A percentile compares a stretch with the other conserved stretches of the same genome.
Conservation (phyloP, 2,329 filamentous ascomycete species). For the Fusarium camptoceras region DNA sequence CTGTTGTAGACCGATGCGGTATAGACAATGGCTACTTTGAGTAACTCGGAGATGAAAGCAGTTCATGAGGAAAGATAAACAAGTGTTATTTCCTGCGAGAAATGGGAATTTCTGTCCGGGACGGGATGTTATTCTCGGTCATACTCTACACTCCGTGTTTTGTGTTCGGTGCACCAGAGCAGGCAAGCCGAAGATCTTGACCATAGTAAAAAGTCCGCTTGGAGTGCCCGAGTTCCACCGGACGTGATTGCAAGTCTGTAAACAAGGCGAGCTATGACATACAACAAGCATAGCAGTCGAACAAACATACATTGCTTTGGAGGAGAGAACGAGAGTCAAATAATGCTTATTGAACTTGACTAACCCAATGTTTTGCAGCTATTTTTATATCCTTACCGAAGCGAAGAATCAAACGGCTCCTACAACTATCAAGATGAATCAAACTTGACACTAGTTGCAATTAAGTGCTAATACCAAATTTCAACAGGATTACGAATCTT, state of each 20-base stretch:
- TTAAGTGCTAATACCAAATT: slow-evolving; percentile 39
- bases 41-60: slow-evolving; percentile 5
- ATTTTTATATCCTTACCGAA: slow-evolving; percentile 3
- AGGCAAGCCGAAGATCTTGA: slow-evolving; percentile 26
- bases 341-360: neutral
- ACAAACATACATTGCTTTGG: slow-evolving; percentile 20
- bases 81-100: slow-evolving; percentile 32
- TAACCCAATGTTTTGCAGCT: slow-evolving; percentile 7
- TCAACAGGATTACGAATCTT: slow-evolving; percentile 67
- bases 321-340: neutral
- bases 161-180: slow-evolving; percentile 25
- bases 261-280: slow-evolving; percentile 13
- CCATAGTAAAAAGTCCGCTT: slow-evolving; percentile 15
- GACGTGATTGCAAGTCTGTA: slow-evolving; percentile 28
- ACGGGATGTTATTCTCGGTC: slow-evolving; percentile 21
- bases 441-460: slow-evolving; percentile 12
- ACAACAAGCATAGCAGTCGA: slow-evolving; percentile 13
- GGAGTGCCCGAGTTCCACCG: slow-evolving; percentile 33
- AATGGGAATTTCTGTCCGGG: slow-evolving; percentile 28
- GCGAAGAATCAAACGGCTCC: slow-evolving; percentile 13
- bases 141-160: slow-evolving; percentile 22
- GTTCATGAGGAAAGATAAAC: slow-evolving; percentile 9
- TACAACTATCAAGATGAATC: slow-evolving; percentile 3
- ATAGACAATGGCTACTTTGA: slow-evolving; percentile 17
- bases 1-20: slow-evolving; percentile 1